Evolutionary conservation across 108 stramenopile species (phyloP).

Genomic region (Cyclotella sp.): DNA sequence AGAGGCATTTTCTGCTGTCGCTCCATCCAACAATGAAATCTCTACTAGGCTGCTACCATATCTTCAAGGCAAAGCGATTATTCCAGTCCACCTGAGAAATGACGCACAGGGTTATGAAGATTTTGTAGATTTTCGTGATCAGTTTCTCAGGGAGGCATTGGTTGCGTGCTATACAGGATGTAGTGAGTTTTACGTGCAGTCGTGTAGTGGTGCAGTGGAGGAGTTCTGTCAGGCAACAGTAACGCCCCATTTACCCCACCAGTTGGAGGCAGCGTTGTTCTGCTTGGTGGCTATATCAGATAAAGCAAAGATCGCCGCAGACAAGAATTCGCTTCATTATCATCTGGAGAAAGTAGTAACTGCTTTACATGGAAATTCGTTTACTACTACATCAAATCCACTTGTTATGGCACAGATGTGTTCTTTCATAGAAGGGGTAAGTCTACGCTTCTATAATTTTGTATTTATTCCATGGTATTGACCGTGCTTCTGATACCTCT

Average conservation of each 20-base stretch:
- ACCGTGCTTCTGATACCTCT: too few species aligned
- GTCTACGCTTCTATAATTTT: background rate
- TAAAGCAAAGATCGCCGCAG: constrained; percentile 38
- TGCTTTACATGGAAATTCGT: constrained; percentile 55
- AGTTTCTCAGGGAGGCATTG: constrained; percentile 59
- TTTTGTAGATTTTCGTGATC: constrained; percentile 66
- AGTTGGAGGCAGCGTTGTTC: constrained; percentile 80
- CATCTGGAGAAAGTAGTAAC: constrained; percentile 54
- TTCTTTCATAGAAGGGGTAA: constrained; percentile 59
- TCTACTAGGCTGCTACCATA: constrained; percentile 65
- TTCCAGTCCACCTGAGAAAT: constrained; percentile 56
- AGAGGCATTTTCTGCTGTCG: constrained; percentile 51
- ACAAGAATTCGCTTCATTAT: constrained; percentile 13
- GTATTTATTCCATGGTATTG: background rate
- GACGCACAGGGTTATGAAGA: constrained; percentile 57
- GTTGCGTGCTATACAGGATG: constrained; percentile 59
- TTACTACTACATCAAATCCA: constrained; percentile 53
- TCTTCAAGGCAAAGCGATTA: constrained; percentile 78
- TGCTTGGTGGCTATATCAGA: constrained; percentile 63
- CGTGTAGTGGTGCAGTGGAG: constrained; percentile 77
- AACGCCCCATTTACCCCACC: constrained; percentile 60
- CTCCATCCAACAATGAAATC: constrained; percentile 49
- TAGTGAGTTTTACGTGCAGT: constrained; percentile 58
- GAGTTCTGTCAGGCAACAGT: constrained; percentile 64
- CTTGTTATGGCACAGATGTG: constrained; percentile 59